A percentile compares a stretch with the other conserved stretches of the same genome.
Conservation (phyloP, 305 asterid genomes). For the Fraxinus baroniana region DNA sequence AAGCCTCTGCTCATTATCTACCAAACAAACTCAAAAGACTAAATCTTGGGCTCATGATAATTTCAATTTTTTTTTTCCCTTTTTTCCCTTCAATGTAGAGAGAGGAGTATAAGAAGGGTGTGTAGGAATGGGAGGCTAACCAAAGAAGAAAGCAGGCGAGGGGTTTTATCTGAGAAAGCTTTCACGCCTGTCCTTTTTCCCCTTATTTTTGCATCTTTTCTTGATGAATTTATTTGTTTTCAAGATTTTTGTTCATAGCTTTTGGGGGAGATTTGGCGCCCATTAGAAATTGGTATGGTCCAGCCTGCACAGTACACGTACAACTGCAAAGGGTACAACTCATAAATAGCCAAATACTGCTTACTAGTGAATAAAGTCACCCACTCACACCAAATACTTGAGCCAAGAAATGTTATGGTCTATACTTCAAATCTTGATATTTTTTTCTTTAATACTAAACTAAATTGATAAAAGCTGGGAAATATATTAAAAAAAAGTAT, state of each 20-base stretch:
- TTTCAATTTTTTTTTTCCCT: neutral
- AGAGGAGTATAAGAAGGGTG: conserved; percentile 13
- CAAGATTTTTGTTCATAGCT: neutral
- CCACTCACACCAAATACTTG: neutral
- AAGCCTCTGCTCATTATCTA: conserved; percentile 62
- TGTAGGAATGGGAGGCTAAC: conserved; percentile 18
- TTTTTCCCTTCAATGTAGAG: conserved; percentile 16
- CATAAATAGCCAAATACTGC: neutral
- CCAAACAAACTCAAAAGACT: conserved; percentile 39
- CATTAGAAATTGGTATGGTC: conserved; percentile 1
- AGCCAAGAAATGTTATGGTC: neutral
- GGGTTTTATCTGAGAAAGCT: conserved; percentile 57
- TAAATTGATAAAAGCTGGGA: too few species aligned
- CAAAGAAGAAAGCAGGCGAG: conserved; percentile 26
- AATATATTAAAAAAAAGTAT: too few species aligned
- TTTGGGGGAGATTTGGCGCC: conserved; percentile 9
- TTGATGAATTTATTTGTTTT: conserved; percentile 8
- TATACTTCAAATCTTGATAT: neutral
- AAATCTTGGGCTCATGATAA: conserved; percentile 50
- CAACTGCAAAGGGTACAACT: conserved; percentile 7
- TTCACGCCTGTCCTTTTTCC: conserved; percentile 70
- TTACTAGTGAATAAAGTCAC: neutral
- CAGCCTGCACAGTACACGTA: neutral
- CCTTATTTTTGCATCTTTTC: neutral
- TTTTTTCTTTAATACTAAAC: neutral